These are phyloP conservation scores for Termitomyces sp. DNA, from an alignment of 768 basidiomycete species.

Conservation along the genomic window DNA sequence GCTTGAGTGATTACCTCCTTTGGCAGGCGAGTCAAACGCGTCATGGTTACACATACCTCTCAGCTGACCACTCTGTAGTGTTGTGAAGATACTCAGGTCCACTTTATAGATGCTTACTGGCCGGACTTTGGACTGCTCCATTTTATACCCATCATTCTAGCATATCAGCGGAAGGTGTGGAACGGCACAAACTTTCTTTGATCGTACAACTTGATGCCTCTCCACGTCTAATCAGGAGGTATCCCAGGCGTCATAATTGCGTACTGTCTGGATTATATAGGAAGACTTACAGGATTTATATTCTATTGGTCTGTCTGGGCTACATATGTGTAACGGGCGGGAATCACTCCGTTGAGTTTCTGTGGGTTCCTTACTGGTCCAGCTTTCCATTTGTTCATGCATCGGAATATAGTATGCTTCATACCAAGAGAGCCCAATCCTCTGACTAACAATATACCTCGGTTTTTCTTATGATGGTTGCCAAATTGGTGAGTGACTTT, in stretches of 20 bases:
- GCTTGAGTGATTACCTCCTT: slow-evolving; percentile 84
- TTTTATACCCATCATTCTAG: slow-evolving; percentile 80
- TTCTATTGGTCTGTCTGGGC: not conserved
- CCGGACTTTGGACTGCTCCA: slow-evolving; percentile 88
- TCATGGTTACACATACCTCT: slow-evolving; percentile 4
- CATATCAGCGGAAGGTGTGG: slow-evolving; percentile 82
- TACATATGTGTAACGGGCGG: not conserved
- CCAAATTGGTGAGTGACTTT: not conserved
- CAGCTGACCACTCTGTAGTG: slow-evolving; percentile 41
- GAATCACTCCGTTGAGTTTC: not conserved
- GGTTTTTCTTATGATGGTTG: not conserved
- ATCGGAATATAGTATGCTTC: not conserved
- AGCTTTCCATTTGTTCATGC: not conserved
- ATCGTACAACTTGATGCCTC: not conserved
- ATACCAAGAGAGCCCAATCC: not conserved
- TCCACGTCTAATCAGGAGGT: not conserved
- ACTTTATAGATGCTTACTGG: slow-evolving; percentile 85
- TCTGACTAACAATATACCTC: not conserved
- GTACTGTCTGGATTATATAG: not conserved
- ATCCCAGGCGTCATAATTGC: not conserved
- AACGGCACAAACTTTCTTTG: slow-evolving; percentile 2
- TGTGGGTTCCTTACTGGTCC: not conserved
- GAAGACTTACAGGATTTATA: not conserved
- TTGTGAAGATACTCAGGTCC: slow-evolving; percentile 78
- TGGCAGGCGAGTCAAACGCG: slow-evolving; percentile 76